phyloP scores from a whole-genome alignment of 169 alveolate species.

The Plasmodium malariae region DNA sequence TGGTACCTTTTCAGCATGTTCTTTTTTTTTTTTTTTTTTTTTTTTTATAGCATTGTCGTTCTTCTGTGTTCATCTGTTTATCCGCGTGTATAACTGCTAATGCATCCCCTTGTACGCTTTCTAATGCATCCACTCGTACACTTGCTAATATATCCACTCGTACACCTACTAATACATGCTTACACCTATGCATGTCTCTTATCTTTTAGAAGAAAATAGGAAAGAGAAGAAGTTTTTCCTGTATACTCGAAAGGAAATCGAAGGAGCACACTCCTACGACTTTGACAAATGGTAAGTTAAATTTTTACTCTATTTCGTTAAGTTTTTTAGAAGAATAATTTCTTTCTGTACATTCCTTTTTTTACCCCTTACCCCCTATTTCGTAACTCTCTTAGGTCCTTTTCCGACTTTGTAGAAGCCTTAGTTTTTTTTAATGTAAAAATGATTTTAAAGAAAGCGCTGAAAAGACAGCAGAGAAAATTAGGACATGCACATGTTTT shows the following conservation, averaged over 20 bases:
- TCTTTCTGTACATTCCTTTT: background rate
- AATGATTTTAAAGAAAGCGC: background rate
- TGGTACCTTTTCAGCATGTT: slow-evolving; percentile 4
- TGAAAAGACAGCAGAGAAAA: background rate
- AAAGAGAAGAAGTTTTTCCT: slow-evolving; percentile 55
- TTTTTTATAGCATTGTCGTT: background rate
- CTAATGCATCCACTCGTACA: no score
- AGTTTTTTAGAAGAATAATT: background rate
- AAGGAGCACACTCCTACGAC: slow-evolving; percentile 72
- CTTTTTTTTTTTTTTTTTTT: background rate
- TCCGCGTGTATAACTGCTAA: no score
- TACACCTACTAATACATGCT: no score
- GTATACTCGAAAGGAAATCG: slow-evolving; percentile 73
- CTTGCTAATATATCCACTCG: no score
- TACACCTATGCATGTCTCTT: no score
- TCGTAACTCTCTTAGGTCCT: slow-evolving; percentile 16
- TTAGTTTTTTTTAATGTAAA: slow-evolving; percentile 47
- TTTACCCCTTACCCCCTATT: background rate
- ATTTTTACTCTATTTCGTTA: background rate
- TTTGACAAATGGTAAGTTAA: slow-evolving; percentile 66
- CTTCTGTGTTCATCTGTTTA: no score
- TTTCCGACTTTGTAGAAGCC: slow-evolving; percentile 71
- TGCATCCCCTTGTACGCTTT: no score
- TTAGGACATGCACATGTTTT: no score
- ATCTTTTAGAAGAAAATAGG: slow-evolving; percentile 13